These are phyloP conservation scores for Marasmius fiardii DNA, from an alignment of 1,284 basidiomycete species.

Conservation along the genomic window DNA sequence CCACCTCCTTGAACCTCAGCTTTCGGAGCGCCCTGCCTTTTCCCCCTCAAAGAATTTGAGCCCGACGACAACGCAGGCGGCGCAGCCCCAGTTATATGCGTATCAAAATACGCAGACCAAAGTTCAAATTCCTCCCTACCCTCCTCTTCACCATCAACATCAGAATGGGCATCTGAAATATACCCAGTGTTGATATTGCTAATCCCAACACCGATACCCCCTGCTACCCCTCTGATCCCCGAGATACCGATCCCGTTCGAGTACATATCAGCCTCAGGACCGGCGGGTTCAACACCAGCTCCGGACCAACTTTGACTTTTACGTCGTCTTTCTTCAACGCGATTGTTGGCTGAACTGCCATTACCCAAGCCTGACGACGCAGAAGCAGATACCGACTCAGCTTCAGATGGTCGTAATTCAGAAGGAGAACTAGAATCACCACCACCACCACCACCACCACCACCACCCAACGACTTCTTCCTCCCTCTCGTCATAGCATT, in stretches of 20 bases:
- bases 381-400: too few species aligned
- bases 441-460: background rate
- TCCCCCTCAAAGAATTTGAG: background rate
- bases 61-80: background rate
- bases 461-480: background rate
- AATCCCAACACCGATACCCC: too few species aligned
- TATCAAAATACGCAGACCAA: conserved; percentile 1
- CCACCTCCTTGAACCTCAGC: background rate
- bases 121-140: conserved; percentile 1
- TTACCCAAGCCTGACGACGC: too few species aligned
- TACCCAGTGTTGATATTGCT: background rate
- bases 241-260: background rate
- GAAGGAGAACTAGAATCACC: background rate
- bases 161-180: background rate
- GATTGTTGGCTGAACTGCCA: background rate
- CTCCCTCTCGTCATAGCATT: background rate
- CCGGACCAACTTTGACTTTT: conserved; percentile 1
- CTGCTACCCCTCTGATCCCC: too few species aligned
- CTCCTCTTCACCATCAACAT: background rate
- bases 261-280: background rate
- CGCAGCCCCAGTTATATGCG: background rate
- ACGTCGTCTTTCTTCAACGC: background rate
- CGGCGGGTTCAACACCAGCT: background rate
- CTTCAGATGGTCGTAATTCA: too few species aligned
- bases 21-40: background rate